Base-by-base conservation (phyloP, 1,284 basidiomycete species). In the Leccinum solheimii region DNA sequence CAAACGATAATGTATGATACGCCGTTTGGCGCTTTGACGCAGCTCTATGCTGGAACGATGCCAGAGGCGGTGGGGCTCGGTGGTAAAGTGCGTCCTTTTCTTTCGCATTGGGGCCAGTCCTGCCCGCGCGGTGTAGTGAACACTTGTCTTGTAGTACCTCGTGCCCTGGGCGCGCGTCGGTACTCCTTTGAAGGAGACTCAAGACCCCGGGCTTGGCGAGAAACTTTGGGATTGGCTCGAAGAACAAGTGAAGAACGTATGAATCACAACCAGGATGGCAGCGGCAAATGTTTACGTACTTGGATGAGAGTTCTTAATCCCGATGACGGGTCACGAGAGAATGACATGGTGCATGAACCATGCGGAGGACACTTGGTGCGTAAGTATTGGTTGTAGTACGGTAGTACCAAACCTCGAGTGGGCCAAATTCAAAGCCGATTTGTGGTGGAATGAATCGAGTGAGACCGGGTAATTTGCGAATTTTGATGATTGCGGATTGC, bases 151-250 rank as follows among this genome's bases (percentile, higher is more conserved):
- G 13, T 3, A 79, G 73, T 79, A 73, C 56, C 63, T 80, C n/a
- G 68, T 76, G 19, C 79, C 80, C 0, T 79, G 76, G 76, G 78
- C 79, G 4, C 67, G 75, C 0, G 34, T 68, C 0, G 74, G 70
- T 5, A 51, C 62, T 6, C 59, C 72, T 5, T 57, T 64, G 19
- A 32, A 59, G n/a, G 62, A 53, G 1, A 66, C 72, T 5, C 66
- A 69, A 56, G 75, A 79, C 45, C 69, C 69, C 5, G 66, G 66
- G 11, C 55, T 71, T 2, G 78, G 74, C 2, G 66, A 70, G 55
- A 67, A 67, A 61, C 65, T 81, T 3, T 81, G 77, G 77, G 62
- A 63, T 2, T 79, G 75, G 73, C 65, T 80, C 23, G 78, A 79
- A 56, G 70, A 72, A 38, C 71, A 80, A 55, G 67, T 70, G 13